Evolutionary conservation across 768 basidiomycete genomes (phyloP).

Genomic region (Floccularia luteovirens): DNA sequence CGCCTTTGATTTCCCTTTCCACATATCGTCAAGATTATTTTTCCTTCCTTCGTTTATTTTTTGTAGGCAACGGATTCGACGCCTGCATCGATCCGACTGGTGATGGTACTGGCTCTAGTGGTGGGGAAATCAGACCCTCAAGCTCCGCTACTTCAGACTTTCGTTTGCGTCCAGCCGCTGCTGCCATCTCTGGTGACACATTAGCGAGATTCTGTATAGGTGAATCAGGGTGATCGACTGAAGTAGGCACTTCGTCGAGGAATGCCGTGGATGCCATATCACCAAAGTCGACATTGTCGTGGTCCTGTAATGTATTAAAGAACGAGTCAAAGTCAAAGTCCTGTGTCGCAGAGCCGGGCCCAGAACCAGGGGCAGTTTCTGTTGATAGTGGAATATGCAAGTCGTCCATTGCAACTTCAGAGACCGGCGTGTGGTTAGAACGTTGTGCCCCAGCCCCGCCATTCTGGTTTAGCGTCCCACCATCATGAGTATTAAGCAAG

Average conservation of each 20-base stretch:
- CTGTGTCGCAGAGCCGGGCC: neutral
- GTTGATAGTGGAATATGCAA: too few relatives aligned
- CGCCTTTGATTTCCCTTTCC: too few relatives aligned
- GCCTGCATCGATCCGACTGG: too few relatives aligned
- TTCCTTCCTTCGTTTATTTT: too few relatives aligned
- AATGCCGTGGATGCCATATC: constrained; percentile 16
- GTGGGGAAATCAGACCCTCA: constrained; percentile 9
- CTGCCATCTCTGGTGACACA: constrained; percentile 10
- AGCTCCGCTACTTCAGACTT: constrained; percentile 27
- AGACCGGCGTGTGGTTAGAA: constrained; percentile 1
- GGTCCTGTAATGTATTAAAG: constrained; percentile 11
- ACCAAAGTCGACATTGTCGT: constrained; percentile 2
- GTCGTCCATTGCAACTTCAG: neutral
- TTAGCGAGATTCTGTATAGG: constrained; percentile 15
- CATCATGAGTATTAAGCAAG: constrained; percentile 13
- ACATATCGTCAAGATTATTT: too few relatives aligned
- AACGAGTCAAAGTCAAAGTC: constrained; percentile 22
- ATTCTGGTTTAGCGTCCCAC: too few relatives aligned
- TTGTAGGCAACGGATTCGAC: too few relatives aligned
- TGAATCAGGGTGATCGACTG: constrained; percentile 12
- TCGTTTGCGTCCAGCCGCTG: constrained; percentile 22
- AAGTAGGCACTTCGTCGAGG: constrained; percentile 19
- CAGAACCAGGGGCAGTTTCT: neutral
- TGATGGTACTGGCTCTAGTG: too few relatives aligned
- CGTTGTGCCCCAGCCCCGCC: too few relatives aligned